A percentile compares a stretch with the other conserved stretches of the same genome.
Evolutionary conservation across 2,329 filamentous ascomycete species (phyloP).

Genomic region (Furcasterigmium sp.): DNA sequence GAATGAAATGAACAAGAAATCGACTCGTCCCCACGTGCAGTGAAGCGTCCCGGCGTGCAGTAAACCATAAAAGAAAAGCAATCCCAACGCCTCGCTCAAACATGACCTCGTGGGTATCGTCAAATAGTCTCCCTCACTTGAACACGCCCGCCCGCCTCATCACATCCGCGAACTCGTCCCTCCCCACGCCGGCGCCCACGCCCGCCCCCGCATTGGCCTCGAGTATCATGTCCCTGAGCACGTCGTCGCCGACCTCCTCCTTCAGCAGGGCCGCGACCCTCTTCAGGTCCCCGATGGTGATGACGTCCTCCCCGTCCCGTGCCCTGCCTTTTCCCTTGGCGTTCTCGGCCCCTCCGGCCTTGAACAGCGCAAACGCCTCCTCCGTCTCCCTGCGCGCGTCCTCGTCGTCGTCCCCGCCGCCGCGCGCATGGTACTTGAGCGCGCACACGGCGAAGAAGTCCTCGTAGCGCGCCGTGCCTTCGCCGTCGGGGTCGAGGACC

Average conservation of each 20-base stretch:
- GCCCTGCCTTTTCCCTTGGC: neutral
- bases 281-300: constrained; percentile 73
- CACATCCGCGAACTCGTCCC: constrained; percentile 79
- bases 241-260: constrained; percentile 76
- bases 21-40: neutral
- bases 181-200: constrained; percentile 63
- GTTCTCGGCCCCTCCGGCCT: constrained; percentile 23
- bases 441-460: constrained; percentile 86
- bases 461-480: constrained; percentile 72
- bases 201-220: constrained; percentile 84
- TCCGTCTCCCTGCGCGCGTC: constrained; percentile 62
- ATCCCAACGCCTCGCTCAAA: too few species aligned
- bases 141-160: constrained; percentile 83
- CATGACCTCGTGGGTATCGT: too few species aligned
- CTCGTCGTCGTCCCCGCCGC: constrained; percentile 24
- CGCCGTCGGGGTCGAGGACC: constrained; percentile 75
- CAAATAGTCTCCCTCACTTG: constrained; percentile 41
- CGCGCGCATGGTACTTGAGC: constrained; percentile 64
- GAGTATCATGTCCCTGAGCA: constrained; percentile 88
- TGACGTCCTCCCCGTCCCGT: constrained; percentile 35
- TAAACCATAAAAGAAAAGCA: neutral
- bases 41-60: neutral
- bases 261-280: constrained; percentile 76
- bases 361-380: constrained; percentile 79
- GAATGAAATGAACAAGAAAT: neutral